A percentile compares a stretch with the other conserved stretches of the same genome.
phyloP scores from a whole-genome alignment of 129 eudicot species.

The Lonicera japonica region DNA sequence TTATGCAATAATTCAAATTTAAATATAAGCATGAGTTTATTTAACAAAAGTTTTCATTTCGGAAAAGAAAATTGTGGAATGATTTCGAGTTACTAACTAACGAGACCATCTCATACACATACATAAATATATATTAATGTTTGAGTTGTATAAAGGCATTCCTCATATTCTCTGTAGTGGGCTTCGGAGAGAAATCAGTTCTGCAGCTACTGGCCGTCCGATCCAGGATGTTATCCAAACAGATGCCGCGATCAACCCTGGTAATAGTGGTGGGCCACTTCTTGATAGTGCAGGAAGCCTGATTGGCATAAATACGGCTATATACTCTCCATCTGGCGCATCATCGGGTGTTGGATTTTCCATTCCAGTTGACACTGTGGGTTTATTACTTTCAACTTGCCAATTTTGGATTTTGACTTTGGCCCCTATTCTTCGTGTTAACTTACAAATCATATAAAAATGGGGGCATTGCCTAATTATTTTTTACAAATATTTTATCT shows the following conservation, averaged over 20 bases:
- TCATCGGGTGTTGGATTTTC: conserved; percentile 92
- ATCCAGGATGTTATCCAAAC: conserved; percentile 92
- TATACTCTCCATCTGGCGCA: conserved; percentile 90
- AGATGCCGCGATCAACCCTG: conserved; percentile 95
- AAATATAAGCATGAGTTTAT: too few relatives aligned
- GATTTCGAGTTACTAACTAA: background rate
- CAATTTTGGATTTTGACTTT: background rate
- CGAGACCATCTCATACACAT: background rate
- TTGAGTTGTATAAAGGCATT: background rate
- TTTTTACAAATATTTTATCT: too few relatives aligned
- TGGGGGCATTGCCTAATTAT: too few relatives aligned
- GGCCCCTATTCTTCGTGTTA: too few relatives aligned
- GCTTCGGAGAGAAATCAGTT: conserved; percentile 83
- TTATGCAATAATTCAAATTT: background rate
- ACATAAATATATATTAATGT: background rate
- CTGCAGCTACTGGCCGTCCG: conserved; percentile 93
- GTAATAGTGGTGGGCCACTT: conserved; percentile 93
- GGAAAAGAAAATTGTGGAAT: background rate
- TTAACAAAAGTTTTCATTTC: too few relatives aligned
- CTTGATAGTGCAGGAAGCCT: conserved; percentile 83
- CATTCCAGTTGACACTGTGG: conserved; percentile 89
- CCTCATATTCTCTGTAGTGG: conserved; percentile 43
- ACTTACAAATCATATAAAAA: too few relatives aligned
- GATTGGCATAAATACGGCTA: conserved; percentile 84
- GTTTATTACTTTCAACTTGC: conserved; percentile 17